phyloP scores from a whole-genome alignment of 163 green algal genomes.

The Smithsoniella earleae region DNA sequence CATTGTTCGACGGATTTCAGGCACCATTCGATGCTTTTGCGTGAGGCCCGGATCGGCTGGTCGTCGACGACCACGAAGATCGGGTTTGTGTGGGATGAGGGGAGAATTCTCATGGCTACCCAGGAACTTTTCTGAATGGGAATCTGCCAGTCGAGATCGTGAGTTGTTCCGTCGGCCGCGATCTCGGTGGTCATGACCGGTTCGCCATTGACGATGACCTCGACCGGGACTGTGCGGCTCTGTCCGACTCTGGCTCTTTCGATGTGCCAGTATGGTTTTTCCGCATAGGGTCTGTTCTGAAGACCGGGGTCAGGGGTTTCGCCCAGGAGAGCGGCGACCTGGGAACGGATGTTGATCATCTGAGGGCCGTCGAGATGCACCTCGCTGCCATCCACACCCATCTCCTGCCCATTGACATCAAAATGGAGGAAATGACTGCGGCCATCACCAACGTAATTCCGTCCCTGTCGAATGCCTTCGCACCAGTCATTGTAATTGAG shows the following conservation, averaged over 20 bases:
- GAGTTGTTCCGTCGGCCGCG: background rate
- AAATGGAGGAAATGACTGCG: background rate
- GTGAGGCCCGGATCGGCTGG: too few species aligned
- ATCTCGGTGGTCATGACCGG: background rate
- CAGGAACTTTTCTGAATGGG: background rate
- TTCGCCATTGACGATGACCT: constrained; percentile 1
- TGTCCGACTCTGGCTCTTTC: background rate
- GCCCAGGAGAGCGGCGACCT: too few species aligned
- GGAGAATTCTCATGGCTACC: background rate
- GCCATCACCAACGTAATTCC: background rate
- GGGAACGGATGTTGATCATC: too few species aligned
- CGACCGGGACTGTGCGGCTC: background rate
- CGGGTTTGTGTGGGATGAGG: background rate
- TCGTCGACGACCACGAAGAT: background rate
- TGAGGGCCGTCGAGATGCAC: too few species aligned
- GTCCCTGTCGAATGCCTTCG: background rate
- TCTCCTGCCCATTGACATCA: background rate
- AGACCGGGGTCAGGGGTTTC: too few species aligned
- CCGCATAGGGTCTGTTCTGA: background rate
- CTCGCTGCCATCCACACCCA: constrained; percentile 2
- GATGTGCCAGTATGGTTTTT: constrained; percentile 4
- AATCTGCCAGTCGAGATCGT: background rate
- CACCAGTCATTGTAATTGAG: background rate
- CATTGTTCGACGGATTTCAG: too few species aligned
- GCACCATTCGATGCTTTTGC: too few species aligned